Evolutionary conservation across 495 filamentous ascomycete species (phyloP).

Genomic region (Chaetomidium leptoderma): DNA sequence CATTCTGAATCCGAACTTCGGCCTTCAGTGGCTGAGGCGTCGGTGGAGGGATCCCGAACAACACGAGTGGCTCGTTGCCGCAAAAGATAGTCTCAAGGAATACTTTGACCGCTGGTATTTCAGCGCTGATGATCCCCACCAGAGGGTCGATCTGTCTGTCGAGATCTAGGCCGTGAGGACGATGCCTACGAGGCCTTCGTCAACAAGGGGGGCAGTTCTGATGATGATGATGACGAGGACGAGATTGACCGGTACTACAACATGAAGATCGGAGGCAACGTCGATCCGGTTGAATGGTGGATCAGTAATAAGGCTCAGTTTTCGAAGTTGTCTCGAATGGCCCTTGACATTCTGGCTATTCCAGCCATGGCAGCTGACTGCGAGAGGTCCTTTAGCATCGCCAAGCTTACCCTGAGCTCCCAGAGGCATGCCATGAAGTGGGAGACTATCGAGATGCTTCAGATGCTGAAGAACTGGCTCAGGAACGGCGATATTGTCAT

Average conservation of each 20-base stretch:
- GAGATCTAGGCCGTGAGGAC: no score
- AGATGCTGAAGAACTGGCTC: neutral
- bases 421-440: neutral
- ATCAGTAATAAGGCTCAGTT: neutral
- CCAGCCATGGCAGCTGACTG: neutral
- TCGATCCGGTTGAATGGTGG: neutral
- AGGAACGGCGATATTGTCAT: no score
- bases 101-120: neutral
- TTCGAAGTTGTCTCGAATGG: neutral
- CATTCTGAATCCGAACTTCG: neutral
- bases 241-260: no score
- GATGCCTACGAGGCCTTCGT: no score
- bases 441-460: neutral
- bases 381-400: neutral
- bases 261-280: no score
- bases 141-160: no score
- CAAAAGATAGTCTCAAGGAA: neutral
- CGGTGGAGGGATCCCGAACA: neutral
- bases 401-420: neutral
- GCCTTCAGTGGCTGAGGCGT: neutral
- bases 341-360: neutral
- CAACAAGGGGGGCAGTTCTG: neutral
- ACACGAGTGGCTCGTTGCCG: neutral
- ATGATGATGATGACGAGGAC: neutral
- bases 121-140: no score